phyloP scores from a whole-genome alignment of 139 green algal genomes.

The Tetraselmis chui region DNA sequence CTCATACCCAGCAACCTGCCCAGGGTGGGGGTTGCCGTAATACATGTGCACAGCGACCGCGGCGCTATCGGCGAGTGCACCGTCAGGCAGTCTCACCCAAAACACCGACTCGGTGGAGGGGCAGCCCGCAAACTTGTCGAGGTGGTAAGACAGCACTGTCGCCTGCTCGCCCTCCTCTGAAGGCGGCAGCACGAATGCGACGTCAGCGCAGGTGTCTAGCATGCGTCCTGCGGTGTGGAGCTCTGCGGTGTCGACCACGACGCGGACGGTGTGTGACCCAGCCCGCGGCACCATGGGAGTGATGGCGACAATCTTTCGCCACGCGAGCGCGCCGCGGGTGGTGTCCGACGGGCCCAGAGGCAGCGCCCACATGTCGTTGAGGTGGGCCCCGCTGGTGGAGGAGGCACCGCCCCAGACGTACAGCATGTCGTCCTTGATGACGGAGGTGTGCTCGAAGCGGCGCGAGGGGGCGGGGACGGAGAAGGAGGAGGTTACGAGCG shows the following conservation, averaged over 20 bases:
- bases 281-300: background rate
- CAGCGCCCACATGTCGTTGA: background rate
- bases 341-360: background rate
- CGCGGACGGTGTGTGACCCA: background rate
- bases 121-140: slow-evolving; percentile 12
- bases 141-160: background rate
- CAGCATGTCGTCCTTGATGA: background rate
- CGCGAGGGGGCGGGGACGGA: background rate
- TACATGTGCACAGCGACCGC: slow-evolving; percentile 8
- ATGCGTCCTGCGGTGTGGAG: slow-evolving; percentile 12
- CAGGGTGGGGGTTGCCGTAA: slow-evolving; percentile 12
- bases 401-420: slow-evolving; percentile 18
- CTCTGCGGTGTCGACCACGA: slow-evolving; percentile 15
- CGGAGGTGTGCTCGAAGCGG: slow-evolving; percentile 21
- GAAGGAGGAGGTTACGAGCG: background rate
- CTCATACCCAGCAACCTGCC: background rate
- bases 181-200: slow-evolving; percentile 2
- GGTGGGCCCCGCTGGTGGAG: background rate
- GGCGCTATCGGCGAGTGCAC: background rate
- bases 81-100: slow-evolving; percentile 4
- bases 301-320: background rate
- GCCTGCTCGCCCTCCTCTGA: background rate
- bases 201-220: slow-evolving; percentile 11
- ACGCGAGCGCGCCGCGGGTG: background rate
- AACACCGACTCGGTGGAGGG: background rate